These are phyloP conservation scores for Nakazawaea populi DNA, from an alignment of 805 yeast species.

Conservation along the genomic window DNA sequence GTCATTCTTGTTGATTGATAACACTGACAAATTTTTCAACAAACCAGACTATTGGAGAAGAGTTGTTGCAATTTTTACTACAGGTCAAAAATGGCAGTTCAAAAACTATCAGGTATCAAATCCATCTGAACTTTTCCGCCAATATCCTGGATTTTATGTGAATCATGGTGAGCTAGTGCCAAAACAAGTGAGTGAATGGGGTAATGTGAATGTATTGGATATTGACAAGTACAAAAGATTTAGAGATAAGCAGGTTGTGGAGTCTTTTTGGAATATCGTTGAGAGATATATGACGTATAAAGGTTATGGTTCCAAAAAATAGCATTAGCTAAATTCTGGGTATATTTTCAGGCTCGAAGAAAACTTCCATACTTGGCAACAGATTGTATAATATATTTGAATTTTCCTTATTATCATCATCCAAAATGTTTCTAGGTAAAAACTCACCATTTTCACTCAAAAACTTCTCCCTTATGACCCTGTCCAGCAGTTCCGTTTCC, in stretches of 20 bases:
- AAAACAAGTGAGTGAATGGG: constrained; percentile 70
- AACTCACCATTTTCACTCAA: constrained; percentile 43
- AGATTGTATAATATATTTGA: constrained; percentile 10
- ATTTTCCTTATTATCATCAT: constrained; percentile 6
- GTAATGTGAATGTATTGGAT: constrained; percentile 67
- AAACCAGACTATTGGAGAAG: constrained; percentile 98
- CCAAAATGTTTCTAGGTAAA: constrained; percentile 39
- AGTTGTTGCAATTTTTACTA: constrained; percentile 90
- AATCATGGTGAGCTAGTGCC: constrained; percentile 77
- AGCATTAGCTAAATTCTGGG: constrained; percentile 5
- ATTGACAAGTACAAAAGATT: constrained; percentile 81
- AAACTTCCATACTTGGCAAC: constrained; percentile 10
- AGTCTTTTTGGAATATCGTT: constrained; percentile 76
- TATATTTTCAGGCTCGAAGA: constrained; percentile 10
- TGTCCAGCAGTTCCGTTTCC: constrained; percentile 37
- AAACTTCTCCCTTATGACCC: constrained; percentile 35
- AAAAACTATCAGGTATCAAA: constrained; percentile 76
- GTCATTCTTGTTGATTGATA: constrained; percentile 77
- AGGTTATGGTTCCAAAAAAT: constrained; percentile 40
- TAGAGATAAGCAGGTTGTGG: constrained; percentile 82
- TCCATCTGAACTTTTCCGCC: constrained; percentile 77
- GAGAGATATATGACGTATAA: constrained; percentile 66
- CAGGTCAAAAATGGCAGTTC: constrained; percentile 98
- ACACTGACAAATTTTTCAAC: constrained; percentile 77
- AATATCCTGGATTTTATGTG: constrained; percentile 76